Conservation (phyloP, 129 eudicot species). For the Mikania micrantha region DNA sequence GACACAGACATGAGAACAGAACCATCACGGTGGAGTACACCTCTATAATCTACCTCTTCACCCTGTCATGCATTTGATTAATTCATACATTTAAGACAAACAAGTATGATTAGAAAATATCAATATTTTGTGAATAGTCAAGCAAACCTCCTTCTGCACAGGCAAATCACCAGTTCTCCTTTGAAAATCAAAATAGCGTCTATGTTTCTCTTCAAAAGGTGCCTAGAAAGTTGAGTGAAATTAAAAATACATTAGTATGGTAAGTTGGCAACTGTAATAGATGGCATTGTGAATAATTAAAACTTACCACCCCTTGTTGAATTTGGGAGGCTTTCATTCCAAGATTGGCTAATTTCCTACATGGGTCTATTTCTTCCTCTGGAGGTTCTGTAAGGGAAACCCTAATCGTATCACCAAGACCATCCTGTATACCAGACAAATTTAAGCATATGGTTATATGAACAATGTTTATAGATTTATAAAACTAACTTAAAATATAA, state of each 20-base stretch:
- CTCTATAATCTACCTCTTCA: conserved; percentile 94
- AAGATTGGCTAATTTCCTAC: conserved; percentile 89
- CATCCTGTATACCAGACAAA: conserved; percentile 52
- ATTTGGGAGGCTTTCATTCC: conserved; percentile 72
- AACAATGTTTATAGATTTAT: not conserved
- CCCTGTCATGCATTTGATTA: conserved; percentile 41
- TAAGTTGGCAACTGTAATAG: not conserved
- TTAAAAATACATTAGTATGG: not conserved
- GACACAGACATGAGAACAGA: conserved; percentile 95
- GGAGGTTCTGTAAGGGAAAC: conserved; percentile 97
- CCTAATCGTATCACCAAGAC: conserved; percentile 95
- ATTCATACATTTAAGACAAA: not conserved
- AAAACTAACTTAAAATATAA: not conserved
- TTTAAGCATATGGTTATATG: not conserved
- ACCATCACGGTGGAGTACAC: conserved; percentile 97
- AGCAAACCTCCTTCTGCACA: conserved; percentile 83
- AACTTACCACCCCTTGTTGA: conserved; percentile 97
- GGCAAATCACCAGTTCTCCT: conserved; percentile 94
- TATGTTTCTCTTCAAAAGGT: conserved; percentile 88
- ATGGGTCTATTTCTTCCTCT: conserved; percentile 94
- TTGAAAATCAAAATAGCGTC: conserved; percentile 93
- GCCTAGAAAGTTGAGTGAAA: conserved; percentile 36
- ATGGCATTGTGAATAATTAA: no score
- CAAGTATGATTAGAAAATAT: not conserved
- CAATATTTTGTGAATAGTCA: not conserved